Conservation (phyloP, 1,139 yeast genomes). For the Eremothecium sinecaudum region DNA sequence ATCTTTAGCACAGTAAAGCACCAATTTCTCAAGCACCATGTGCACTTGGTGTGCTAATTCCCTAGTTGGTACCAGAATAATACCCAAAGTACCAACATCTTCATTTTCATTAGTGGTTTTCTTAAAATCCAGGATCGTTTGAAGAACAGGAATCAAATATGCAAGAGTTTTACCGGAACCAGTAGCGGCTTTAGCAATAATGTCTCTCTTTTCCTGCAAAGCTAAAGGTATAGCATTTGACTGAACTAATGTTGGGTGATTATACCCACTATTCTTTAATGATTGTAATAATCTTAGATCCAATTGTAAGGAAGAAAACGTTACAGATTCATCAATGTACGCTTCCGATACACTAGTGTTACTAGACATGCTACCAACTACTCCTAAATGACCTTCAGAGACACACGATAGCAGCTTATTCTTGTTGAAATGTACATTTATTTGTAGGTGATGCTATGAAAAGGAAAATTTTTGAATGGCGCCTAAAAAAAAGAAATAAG, state of each 20-base stretch:
- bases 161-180: constrained; percentile 92
- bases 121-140: constrained; percentile 44
- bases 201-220: constrained; percentile 73
- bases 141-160: constrained; percentile 68
- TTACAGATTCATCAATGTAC: constrained; percentile 58
- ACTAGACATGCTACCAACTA: background rate
- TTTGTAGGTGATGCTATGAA: too few relatives aligned
- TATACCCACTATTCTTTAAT: constrained; percentile 68
- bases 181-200: constrained; percentile 80
- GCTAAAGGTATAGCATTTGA: constrained; percentile 89
- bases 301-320: constrained; percentile 62
- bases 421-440: too few relatives aligned
- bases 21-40: constrained; percentile 57
- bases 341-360: constrained; percentile 42
- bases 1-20: constrained; percentile 60
- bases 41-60: constrained; percentile 80
- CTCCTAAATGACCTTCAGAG: background rate
- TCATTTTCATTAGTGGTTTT: constrained; percentile 22
- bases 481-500: too few relatives aligned
- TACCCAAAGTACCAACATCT: constrained; percentile 37
- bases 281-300: constrained; percentile 84
- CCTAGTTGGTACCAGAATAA: constrained; percentile 75
- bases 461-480: background rate
- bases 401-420: too few relatives aligned
- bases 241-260: constrained; percentile 82